Evolutionary conservation across 257 asterid species (phyloP), one percentile per base, ranked within the genome.

Genomic region (Oldenlandia corymbosa): DNA sequence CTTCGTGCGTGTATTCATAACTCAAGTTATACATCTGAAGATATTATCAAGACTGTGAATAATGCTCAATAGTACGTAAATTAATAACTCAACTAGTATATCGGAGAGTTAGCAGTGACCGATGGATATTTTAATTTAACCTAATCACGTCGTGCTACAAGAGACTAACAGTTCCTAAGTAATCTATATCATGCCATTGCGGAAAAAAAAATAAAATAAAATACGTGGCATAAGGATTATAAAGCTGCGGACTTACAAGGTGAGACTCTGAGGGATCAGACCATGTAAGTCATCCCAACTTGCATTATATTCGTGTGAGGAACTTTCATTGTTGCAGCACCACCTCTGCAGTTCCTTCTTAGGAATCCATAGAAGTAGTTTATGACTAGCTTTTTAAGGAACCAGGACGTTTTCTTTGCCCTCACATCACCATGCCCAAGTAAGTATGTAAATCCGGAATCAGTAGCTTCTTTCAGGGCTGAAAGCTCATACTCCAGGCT

Each of bases 281-380:
- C 99, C 97, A 88, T 87, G 62, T 85, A 88, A 18, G 96, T 90
- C 87, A 82, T 85, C 34, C 92, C 83, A 58, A 93, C 99, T 75
- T 77, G 86, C 51, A 93, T 80, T 11, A 90, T 74, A 55, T 88
- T 81, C 82, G 78, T 83, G 62, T 88, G 97, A 70, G 99, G 99
- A 49, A 88, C 97, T 59, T 74, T 84, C 95, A 93, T 76, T 1
- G 92, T 90, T 1, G 99, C 99, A 51, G 89, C 84, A 16, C 97
- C 96, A 11, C 95, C 97, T 47, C 99, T 85, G 77, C 97, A 93
- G 69, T 90, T 93, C 73, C 78, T 77, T 87, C 95, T 84, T 82
- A 93, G 70, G 76, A 88, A 90, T 5, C 95, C 86, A 27, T 93
- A 93, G 51, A 90, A 84, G 73, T 93, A 93, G 73, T 90, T 88